These are phyloP conservation scores for Fusarium newnesense DNA, from an alignment of 2,329 filamentous ascomycete genomes.

Conservation along the genomic window DNA sequence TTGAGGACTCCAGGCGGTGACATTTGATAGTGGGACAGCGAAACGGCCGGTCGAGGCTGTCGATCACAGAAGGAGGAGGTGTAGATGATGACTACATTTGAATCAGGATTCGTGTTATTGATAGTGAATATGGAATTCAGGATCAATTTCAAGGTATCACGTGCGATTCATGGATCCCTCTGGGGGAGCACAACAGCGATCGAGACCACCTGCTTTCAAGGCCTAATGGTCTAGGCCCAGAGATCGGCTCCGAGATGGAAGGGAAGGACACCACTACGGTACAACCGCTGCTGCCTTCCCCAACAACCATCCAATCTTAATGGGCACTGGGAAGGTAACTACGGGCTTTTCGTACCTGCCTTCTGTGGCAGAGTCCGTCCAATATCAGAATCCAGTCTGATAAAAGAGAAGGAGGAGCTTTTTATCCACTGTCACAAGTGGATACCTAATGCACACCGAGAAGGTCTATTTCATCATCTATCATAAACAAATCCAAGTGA, in stretches of 20 bases:
- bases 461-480: neutral
- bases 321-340: neutral
- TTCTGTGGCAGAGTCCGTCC: slow-evolving; percentile 14
- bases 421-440: slow-evolving; percentile 4
- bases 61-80: slow-evolving; percentile 16
- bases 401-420: neutral
- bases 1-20: slow-evolving; percentile 6
- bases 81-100: neutral
- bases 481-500: neutral
- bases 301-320: slow-evolving; percentile 11
- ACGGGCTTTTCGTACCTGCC: slow-evolving; percentile 23
- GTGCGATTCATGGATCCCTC: neutral
- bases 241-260: slow-evolving; percentile 13
- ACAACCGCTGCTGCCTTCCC: neutral
- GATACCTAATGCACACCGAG: neutral
- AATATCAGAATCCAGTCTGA: neutral
- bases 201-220: slow-evolving; percentile 10
- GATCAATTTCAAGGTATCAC: neutral
- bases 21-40: slow-evolving; percentile 14
- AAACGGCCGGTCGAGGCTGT: slow-evolving; percentile 28
- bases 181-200: neutral
- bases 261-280: slow-evolving; percentile 3
- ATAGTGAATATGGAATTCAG: slow-evolving; percentile 7
- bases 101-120: slow-evolving; percentile 3
- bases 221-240: slow-evolving; percentile 12